Conservation (phyloP, 2,329 filamentous ascomycete species). For the Trichoderma sp. region DNA sequence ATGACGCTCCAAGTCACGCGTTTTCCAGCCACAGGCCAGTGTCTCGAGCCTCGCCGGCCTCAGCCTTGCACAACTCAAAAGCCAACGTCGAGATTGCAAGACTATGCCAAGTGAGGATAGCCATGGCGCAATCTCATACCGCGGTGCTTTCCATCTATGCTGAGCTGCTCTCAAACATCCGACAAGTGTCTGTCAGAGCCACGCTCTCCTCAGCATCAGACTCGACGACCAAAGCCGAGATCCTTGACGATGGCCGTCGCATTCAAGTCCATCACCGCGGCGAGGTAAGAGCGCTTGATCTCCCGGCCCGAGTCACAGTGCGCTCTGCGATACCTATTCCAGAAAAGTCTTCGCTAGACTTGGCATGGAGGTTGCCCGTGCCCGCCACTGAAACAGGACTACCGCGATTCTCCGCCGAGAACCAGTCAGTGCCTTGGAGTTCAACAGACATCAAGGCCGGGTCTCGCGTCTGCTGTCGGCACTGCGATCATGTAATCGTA, state of each 20-base stretch:
- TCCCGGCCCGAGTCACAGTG: slow-evolving; percentile 47
- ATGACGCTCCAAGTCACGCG: slow-evolving; percentile 24
- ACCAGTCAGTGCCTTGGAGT: slow-evolving; percentile 56
- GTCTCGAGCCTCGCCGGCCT: not conserved
- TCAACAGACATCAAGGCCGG: slow-evolving; percentile 49
- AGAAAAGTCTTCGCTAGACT: slow-evolving; percentile 35
- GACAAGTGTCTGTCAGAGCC: slow-evolving; percentile 62
- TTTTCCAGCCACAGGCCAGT: slow-evolving; percentile 12
- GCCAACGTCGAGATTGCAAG: not conserved
- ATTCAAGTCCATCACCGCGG: slow-evolving; percentile 54
- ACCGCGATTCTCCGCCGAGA: slow-evolving; percentile 37
- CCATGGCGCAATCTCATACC: slow-evolving; percentile 24
- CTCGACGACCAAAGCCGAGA: slow-evolving; percentile 44
- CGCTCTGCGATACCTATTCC: slow-evolving; percentile 43
- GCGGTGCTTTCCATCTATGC: slow-evolving; percentile 55
- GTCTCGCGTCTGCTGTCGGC: slow-evolving; percentile 47
- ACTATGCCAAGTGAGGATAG: slow-evolving; percentile 9
- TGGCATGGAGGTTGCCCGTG: slow-evolving; percentile 59
- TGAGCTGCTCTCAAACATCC: slow-evolving; percentile 65
- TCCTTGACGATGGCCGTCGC: slow-evolving; percentile 48
- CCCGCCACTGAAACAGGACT: slow-evolving; percentile 32
- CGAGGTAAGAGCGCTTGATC: slow-evolving; percentile 37
- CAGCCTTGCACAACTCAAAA: not conserved
- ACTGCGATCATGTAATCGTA: slow-evolving; percentile 45
- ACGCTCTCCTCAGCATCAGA: slow-evolving; percentile 49